A percentile compares a stretch with the other conserved stretches of the same genome.
These are phyloP conservation scores for Rubia peregrina DNA, from an alignment of 305 asterid genomes.

Conservation along the genomic window DNA sequence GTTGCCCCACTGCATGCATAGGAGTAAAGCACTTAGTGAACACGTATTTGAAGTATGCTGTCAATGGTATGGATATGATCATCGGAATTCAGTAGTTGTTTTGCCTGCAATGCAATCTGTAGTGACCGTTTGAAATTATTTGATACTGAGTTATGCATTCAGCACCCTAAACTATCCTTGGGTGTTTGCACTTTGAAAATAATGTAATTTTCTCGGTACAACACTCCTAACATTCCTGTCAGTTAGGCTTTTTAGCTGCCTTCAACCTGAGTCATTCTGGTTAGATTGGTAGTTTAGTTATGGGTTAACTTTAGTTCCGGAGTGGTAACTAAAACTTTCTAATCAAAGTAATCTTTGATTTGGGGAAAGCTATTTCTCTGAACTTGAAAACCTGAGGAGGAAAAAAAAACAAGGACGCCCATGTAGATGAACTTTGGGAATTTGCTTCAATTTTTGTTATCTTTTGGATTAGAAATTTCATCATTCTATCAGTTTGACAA, in stretches of 20 bases:
- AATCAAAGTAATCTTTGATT: not conserved
- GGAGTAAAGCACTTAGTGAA: not conserved
- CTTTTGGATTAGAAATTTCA: no score
- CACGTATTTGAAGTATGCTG: not conserved
- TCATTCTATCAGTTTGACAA: no score
- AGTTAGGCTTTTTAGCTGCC: no score
- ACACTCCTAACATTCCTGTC: not conserved
- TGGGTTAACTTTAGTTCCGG: not conserved
- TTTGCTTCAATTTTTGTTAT: no score
- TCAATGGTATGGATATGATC: not conserved
- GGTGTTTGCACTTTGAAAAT: not conserved
- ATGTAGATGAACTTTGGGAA: no score
- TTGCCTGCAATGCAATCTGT: not conserved
- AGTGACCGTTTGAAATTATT: not conserved
- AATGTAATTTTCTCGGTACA: not conserved
- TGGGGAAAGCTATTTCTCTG: no score
- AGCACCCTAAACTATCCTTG: not conserved
- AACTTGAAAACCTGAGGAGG: no score
- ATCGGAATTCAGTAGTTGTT: not conserved
- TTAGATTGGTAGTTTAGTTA: not conserved
- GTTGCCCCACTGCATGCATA: not conserved
- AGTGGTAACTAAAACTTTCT: not conserved
- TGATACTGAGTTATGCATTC: not conserved
- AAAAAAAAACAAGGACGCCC: no score
- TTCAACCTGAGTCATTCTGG: not conserved